Conservation (phyloP, 176 grass and related monocot species). For the Microstegium vimineum region DNA sequence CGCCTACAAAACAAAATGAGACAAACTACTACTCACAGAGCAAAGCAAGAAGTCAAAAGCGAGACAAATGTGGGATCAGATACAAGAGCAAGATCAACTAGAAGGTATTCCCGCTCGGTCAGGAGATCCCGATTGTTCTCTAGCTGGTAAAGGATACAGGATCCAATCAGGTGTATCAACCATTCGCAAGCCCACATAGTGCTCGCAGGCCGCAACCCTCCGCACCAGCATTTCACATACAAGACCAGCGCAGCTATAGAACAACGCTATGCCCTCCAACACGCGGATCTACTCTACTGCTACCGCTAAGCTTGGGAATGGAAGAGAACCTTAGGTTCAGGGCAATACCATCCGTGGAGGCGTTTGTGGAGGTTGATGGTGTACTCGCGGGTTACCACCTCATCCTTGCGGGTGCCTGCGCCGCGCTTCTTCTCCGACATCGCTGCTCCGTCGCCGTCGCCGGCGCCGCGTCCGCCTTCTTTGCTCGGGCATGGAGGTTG, state of each 20-base stretch:
- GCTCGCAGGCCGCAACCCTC: slow-evolving; percentile 46
- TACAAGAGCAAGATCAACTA: slow-evolving; percentile 44
- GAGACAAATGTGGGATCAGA: slow-evolving; percentile 34
- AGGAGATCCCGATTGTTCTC: slow-evolving; percentile 24
- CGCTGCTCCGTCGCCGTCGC: slow-evolving; percentile 1
- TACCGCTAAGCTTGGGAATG: background rate
- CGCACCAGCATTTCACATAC: slow-evolving; percentile 24
- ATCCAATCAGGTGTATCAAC: slow-evolving; percentile 29
- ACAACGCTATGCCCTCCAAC: background rate
- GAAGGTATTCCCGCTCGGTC: slow-evolving; percentile 32
- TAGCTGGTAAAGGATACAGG: slow-evolving; percentile 35
- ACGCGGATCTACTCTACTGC: background rate
- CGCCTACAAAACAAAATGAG: fast-evolving
- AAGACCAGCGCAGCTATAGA: background rate
- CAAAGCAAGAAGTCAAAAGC: background rate
- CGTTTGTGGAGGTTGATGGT: slow-evolving; percentile 76
- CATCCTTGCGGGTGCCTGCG: slow-evolving; percentile 55
- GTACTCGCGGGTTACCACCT: slow-evolving; percentile 70
- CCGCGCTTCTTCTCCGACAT: slow-evolving; percentile 59
- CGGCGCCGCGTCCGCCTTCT: slow-evolving; percentile 8
- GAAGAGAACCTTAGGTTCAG: background rate
- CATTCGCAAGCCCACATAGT: slow-evolving; percentile 54
- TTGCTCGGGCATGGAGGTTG: slow-evolving; percentile 6
- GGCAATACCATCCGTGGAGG: slow-evolving; percentile 66
- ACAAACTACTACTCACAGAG: background rate